Conservation (phyloP, 495 filamentous ascomycete species). For the Sphaerosporella brunnea region DNA sequence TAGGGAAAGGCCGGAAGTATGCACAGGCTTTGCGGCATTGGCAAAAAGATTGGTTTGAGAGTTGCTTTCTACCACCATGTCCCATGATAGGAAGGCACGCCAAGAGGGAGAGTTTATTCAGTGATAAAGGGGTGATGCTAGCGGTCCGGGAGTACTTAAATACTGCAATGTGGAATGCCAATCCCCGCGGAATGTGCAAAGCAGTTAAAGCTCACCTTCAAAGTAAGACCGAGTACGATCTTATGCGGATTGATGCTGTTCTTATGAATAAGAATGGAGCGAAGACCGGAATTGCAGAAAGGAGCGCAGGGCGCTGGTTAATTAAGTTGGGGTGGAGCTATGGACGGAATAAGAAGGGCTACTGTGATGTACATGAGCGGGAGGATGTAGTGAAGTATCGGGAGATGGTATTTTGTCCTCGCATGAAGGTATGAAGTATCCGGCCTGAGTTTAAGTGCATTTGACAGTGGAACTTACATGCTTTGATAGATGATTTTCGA, state of each 20-base stretch:
- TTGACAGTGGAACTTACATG: not conserved
- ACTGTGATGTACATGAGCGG: not conserved
- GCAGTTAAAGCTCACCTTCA: not conserved
- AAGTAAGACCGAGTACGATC: not conserved
- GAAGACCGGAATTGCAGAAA: not conserved
- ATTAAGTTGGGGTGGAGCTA: not conserved
- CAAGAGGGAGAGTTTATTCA: not conserved
- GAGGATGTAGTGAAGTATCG: not conserved
- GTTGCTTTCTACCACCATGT: not conserved
- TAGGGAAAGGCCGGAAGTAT: not conserved
- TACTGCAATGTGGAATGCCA: not conserved
- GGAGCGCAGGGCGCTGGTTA: not conserved
- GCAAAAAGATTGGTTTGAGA: not conserved
- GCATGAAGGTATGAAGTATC: not conserved
- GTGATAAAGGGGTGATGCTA: not conserved
- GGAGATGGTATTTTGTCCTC: not conserved
- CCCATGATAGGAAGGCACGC: not conserved
- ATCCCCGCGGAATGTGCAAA: not conserved
- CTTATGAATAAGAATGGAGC: not conserved
- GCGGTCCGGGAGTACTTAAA: not conserved
- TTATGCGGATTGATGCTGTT: not conserved
- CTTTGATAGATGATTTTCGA: not conserved
- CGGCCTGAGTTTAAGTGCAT: not conserved
- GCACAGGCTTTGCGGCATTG: not conserved
- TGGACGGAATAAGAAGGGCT: not conserved